These are phyloP conservation scores for Linanthus parryae DNA, from an alignment of 148 eudicot species.

Conservation along the genomic window DNA sequence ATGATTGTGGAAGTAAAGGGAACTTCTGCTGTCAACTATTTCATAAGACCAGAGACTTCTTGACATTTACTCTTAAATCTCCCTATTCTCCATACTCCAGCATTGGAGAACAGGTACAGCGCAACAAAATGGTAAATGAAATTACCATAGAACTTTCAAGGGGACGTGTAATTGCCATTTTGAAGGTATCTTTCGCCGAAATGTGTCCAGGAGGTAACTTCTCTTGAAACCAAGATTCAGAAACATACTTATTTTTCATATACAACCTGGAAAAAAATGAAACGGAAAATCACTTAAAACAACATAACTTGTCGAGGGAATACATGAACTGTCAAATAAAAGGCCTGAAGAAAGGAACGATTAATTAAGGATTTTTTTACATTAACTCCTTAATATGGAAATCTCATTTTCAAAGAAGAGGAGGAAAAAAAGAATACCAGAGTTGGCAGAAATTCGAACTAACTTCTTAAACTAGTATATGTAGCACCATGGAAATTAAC, in stretches of 20 bases:
- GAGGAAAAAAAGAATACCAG: neutral
- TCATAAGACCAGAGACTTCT: neutral
- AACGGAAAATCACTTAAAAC: neutral
- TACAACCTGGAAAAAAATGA: constrained; percentile 29
- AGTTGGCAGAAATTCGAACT: neutral
- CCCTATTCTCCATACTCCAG: neutral
- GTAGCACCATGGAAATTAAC: neutral
- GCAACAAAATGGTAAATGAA: constrained; percentile 3
- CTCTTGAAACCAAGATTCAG: constrained; percentile 66
- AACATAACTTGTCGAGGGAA: neutral
- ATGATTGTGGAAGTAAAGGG: too few species aligned
- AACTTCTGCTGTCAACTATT: too few species aligned
- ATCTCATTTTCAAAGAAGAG: neutral
- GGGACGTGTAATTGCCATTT: constrained; percentile 42
- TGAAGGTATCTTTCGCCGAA: constrained; percentile 67
- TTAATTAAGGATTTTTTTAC: neutral
- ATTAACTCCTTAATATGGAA: neutral
- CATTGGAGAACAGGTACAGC: neutral
- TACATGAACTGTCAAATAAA: neutral
- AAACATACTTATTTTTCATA: constrained; percentile 58
- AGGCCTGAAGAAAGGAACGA: neutral
- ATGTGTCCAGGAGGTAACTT: constrained; percentile 36
- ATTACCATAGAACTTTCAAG: constrained; percentile 66
- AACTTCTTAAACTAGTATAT: neutral
- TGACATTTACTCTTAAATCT: neutral